These are phyloP conservation scores for Grigorovia transvaalensis DNA, from an alignment of 805 yeast genomes.

Conservation along the genomic window DNA sequence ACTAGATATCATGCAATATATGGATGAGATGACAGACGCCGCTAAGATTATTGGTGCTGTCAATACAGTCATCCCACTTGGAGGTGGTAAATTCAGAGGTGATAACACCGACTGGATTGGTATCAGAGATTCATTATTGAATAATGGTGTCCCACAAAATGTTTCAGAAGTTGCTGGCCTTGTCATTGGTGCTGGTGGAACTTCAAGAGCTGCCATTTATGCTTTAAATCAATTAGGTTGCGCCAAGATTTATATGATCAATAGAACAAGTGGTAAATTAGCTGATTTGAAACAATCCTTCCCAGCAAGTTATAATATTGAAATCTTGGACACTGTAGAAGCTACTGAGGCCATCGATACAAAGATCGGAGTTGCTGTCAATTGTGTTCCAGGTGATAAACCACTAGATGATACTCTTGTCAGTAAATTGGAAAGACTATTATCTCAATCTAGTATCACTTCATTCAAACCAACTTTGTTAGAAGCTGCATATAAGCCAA, in stretches of 20 bases:
- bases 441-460: slow-evolving; percentile 33
- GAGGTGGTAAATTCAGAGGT: slow-evolving; percentile 48
- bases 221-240: slow-evolving; percentile 79
- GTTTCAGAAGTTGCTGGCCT: slow-evolving; percentile 45
- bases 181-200: slow-evolving; percentile 95
- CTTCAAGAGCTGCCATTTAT: slow-evolving; percentile 87
- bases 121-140: slow-evolving; percentile 54
- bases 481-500: slow-evolving; percentile 94
- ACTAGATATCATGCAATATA: slow-evolving; percentile 60
- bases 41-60: slow-evolving; percentile 87
- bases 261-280: slow-evolving; percentile 66
- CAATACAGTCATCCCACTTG: slow-evolving; percentile 63
- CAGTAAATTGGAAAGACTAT: slow-evolving; percentile 37
- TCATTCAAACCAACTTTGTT: slow-evolving; percentile 47
- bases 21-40: slow-evolving; percentile 58
- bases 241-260: slow-evolving; percentile 60
- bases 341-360: slow-evolving; percentile 33
- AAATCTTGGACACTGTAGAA: slow-evolving; percentile 40
- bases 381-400: slow-evolving; percentile 77
- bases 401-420: slow-evolving; percentile 49
- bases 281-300: slow-evolving; percentile 48
- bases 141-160: slow-evolving; percentile 48
- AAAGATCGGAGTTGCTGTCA: slow-evolving; percentile 50
- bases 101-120: slow-evolving; percentile 97
- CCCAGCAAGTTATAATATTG: slow-evolving; percentile 50